These are phyloP conservation scores for Penicillium sp. DNA, from an alignment of 2,329 filamentous ascomycete genomes.

Conservation along the genomic window DNA sequence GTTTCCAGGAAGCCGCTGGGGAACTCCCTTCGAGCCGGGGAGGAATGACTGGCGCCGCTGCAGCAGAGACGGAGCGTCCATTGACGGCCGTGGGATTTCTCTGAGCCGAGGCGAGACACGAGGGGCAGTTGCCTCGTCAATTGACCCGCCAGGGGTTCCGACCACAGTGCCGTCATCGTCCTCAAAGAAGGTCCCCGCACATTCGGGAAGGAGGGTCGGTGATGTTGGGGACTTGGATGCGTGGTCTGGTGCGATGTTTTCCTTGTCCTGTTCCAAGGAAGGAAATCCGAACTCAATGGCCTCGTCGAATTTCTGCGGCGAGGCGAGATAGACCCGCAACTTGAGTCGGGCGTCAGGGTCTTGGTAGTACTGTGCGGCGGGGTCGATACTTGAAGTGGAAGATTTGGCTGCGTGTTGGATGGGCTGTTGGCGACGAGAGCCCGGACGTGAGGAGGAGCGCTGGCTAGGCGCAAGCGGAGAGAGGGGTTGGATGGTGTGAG, in stretches of 20 bases:
- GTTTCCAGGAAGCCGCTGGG: slow-evolving; percentile 58
- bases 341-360: slow-evolving; percentile 87
- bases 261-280: slow-evolving; percentile 38
- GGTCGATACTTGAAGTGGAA: slow-evolving; percentile 62
- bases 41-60: slow-evolving; percentile 20
- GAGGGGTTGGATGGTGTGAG: slow-evolving; percentile 46
- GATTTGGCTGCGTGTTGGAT: slow-evolving; percentile 53
- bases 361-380: slow-evolving; percentile 78
- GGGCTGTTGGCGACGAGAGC: slow-evolving; percentile 52
- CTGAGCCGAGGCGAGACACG: slow-evolving; percentile 10
- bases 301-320: slow-evolving; percentile 93
- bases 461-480: slow-evolving; percentile 28
- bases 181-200: slow-evolving; percentile 55
- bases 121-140: slow-evolving; percentile 15
- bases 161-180: slow-evolving; percentile 49
- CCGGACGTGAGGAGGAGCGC: slow-evolving; percentile 44
- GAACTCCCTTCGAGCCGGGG: slow-evolving; percentile 40
- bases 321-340: slow-evolving; percentile 80
- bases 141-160: slow-evolving; percentile 29
- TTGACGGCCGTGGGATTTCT: slow-evolving; percentile 14
- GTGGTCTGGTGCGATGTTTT: slow-evolving; percentile 22
- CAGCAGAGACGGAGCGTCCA: slow-evolving; percentile 16
- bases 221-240: slow-evolving; percentile 24
- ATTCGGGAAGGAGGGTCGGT: slow-evolving; percentile 47
- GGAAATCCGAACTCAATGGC: slow-evolving; percentile 93